Percentiles rank a stretch among this genome's conserved stretches.
phyloP scores from a whole-genome alignment of 352 stramenopile genomes.

The Globisporangium echinulatum region DNA sequence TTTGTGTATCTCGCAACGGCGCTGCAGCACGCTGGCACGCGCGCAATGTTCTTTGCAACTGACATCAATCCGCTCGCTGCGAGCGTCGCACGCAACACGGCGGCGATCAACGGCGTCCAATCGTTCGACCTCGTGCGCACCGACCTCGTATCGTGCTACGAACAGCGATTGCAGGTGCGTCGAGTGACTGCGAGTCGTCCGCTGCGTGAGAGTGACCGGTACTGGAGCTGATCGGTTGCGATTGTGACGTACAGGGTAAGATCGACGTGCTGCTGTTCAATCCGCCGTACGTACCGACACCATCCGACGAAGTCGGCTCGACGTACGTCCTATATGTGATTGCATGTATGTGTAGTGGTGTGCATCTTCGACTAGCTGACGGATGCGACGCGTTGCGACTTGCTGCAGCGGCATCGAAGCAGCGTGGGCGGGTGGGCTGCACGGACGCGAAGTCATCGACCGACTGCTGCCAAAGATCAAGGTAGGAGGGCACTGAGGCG shows the following conservation, averaged over 20 bases:
- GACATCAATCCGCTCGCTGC: constrained; percentile 92
- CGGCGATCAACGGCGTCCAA: constrained; percentile 70
- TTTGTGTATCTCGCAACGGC: constrained; percentile 76
- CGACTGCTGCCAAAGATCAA: constrained; percentile 90
- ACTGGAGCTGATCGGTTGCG: background rate
- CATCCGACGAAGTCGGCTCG: constrained; percentile 91
- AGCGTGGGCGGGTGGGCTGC: constrained; percentile 92
- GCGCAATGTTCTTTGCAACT: constrained; percentile 70
- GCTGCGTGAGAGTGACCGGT: background rate
- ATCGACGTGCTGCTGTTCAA: constrained; percentile 98
- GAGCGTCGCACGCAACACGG: constrained; percentile 75
- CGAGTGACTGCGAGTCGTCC: background rate
- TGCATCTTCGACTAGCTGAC: background rate
- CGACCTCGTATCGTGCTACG: constrained; percentile 72
- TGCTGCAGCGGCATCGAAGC: constrained; percentile 89
- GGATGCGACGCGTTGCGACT: background rate
- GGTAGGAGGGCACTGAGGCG: constrained; percentile 9
- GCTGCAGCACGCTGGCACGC: constrained; percentile 47
- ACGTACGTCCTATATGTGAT: constrained; percentile 29
- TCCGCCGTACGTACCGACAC: constrained; percentile 97
- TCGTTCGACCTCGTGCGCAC: constrained; percentile 78
- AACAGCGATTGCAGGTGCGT: constrained; percentile 45
- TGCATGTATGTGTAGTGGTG: no score
- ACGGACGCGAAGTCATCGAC: constrained; percentile 95
- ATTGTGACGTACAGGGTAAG: constrained; percentile 17